phyloP scores from a whole-genome alignment of 768 basidiomycete genomes.

The Naganishia friedmannii region DNA sequence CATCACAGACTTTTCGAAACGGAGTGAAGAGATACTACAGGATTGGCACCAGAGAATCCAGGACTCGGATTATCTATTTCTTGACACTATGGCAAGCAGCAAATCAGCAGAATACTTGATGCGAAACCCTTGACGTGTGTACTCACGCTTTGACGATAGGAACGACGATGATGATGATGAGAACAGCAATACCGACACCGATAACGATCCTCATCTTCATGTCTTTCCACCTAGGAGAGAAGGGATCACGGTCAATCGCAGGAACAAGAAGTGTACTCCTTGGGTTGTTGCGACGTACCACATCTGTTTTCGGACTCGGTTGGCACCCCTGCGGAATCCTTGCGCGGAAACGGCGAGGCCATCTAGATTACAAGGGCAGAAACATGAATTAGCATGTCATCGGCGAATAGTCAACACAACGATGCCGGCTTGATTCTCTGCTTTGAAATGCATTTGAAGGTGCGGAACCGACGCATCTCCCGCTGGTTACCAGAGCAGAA shows the following conservation, averaged over 20 bases:
- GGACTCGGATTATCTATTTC: background rate
- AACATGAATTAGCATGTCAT: background rate
- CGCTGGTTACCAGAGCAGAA: background rate
- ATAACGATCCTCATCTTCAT: conserved; percentile 95
- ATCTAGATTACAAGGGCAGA: conserved; percentile 58
- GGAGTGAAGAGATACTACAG: background rate
- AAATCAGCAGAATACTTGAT: background rate
- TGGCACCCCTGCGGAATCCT: conserved; percentile 94
- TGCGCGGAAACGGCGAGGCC: conserved; percentile 97
- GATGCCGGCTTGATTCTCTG: no score
- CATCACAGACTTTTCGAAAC: background rate
- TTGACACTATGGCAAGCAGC: background rate
- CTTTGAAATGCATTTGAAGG: no score
- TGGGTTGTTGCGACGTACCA: conserved; percentile 39
- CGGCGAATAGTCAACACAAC: background rate
- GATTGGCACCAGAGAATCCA: background rate
- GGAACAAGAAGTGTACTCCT: background rate
- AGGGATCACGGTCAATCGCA: background rate
- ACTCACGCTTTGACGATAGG: conserved; percentile 79
- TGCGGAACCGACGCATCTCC: background rate
- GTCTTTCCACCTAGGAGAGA: conserved; percentile 78
- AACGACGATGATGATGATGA: conserved; percentile 93
- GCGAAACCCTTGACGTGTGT: background rate
- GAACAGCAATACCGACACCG: conserved; percentile 78
- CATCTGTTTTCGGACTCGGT: conserved; percentile 89